Percentiles rank a stretch among this genome's conserved stretches.
These are phyloP conservation scores for Starmerella riodocensis DNA, from an alignment of 805 yeast genomes.

Conservation along the genomic window DNA sequence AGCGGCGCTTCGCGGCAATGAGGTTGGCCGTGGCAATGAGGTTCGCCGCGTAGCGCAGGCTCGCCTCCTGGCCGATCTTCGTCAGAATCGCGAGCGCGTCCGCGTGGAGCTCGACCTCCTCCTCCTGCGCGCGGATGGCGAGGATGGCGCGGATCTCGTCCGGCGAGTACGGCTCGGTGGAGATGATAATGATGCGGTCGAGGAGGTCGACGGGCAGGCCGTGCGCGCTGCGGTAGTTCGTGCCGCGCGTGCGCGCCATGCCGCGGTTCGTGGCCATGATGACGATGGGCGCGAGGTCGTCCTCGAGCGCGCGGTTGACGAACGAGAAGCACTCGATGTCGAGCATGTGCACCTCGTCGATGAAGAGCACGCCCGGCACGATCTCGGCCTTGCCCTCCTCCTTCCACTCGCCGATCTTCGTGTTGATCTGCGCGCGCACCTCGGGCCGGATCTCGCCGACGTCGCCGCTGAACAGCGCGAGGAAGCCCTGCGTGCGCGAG, in stretches of 20 bases:
- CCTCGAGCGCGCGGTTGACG: slow-evolving; percentile 90
- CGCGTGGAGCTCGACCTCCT: slow-evolving; percentile 68
- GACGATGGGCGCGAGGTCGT: slow-evolving; percentile 91
- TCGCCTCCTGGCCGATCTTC: slow-evolving; percentile 78
- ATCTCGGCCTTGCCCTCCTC: slow-evolving; percentile 97
- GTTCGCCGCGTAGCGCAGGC: slow-evolving; percentile 85
- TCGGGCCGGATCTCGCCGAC: slow-evolving; percentile 96
- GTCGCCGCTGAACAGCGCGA: slow-evolving; percentile 89
- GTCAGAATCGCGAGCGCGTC: slow-evolving; percentile 83
- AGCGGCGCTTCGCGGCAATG: slow-evolving; percentile 70
- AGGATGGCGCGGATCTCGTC: slow-evolving; percentile 81
- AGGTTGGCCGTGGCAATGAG: slow-evolving; percentile 82
- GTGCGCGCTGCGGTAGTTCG: slow-evolving; percentile 87
- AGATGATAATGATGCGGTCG: slow-evolving; percentile 85
- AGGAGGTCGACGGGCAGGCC: slow-evolving; percentile 93
- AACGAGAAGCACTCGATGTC: slow-evolving; percentile 94
- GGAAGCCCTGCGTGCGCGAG: slow-evolving; percentile 93
- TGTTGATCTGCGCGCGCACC: slow-evolving; percentile 90
- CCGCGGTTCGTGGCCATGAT: slow-evolving; percentile 98
- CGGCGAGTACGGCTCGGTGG: slow-evolving; percentile 62
- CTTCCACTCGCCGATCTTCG: slow-evolving; percentile 94
- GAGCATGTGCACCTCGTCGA: slow-evolving; percentile 97
- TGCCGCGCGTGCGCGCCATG: slow-evolving; percentile 82
- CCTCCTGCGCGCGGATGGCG: slow-evolving; percentile 83
- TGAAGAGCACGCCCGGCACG: slow-evolving; percentile 92